Conservation (phyloP, 2,329 filamentous ascomycete genomes). For the Cercospora berteroae region DNA sequence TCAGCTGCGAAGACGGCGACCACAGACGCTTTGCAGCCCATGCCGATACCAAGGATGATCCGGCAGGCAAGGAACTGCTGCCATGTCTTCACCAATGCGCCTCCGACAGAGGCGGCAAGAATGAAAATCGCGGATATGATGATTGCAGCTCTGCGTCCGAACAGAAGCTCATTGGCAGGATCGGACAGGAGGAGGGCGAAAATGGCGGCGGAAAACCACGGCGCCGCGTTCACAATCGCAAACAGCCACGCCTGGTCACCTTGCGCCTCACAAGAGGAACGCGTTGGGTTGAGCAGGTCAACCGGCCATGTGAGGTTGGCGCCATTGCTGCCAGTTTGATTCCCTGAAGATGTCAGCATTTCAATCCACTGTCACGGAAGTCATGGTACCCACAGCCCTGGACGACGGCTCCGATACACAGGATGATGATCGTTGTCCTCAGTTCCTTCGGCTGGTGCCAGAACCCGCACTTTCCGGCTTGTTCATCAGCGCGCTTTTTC, state of each 20-base stretch:
- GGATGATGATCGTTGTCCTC: slow-evolving; percentile 35
- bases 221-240: slow-evolving; percentile 36
- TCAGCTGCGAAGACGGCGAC: slow-evolving; percentile 38
- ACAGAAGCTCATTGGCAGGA: slow-evolving; percentile 36
- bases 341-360: slow-evolving; percentile 23
- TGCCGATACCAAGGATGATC: slow-evolving; percentile 37
- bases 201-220: slow-evolving; percentile 36
- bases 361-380: too few species aligned
- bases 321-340: slow-evolving; percentile 36
- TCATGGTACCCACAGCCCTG: slow-evolving; percentile 28
- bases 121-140: slow-evolving; percentile 34
- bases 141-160: slow-evolving; percentile 34
- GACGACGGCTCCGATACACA: slow-evolving; percentile 37
- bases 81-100: slow-evolving; percentile 32
- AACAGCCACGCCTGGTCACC: slow-evolving; percentile 32
- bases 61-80: slow-evolving; percentile 34
- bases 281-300: not conserved
- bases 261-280: not conserved
- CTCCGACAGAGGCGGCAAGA: slow-evolving; percentile 34
- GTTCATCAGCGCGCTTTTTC: not conserved
- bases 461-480: slow-evolving; percentile 18
- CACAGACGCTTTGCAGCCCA: slow-evolving; percentile 37
- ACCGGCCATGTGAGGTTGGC: slow-evolving; percentile 38
- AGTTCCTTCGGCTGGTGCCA: slow-evolving; percentile 36
- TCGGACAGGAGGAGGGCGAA: slow-evolving; percentile 34